A percentile compares a stretch with the other conserved stretches of the same genome.
Evolutionary conservation across 352 stramenopile species (phyloP).

Genomic region (Globisporangium lucens): DNA sequence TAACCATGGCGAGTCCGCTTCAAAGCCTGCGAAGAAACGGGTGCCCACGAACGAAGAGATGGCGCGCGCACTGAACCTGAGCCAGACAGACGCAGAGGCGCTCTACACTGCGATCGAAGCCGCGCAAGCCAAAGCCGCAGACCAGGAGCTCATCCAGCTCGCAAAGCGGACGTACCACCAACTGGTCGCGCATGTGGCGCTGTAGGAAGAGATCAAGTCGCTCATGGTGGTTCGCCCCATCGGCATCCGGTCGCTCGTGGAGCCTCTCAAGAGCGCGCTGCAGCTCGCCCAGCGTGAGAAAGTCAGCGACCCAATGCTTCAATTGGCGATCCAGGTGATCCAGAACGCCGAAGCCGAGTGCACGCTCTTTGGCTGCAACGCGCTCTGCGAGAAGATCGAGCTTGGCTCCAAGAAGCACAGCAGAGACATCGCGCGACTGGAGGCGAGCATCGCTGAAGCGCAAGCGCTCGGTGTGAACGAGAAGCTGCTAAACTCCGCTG

Average conservation of each 20-base stretch:
- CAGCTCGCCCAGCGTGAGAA: slow-evolving; percentile 41
- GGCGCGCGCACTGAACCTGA: slow-evolving; percentile 45
- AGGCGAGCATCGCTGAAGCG: slow-evolving; percentile 57
- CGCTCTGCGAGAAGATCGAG: slow-evolving; percentile 59
- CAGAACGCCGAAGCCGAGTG: slow-evolving; percentile 75
- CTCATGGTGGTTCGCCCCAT: slow-evolving; percentile 66
- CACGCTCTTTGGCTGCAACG: slow-evolving; percentile 73
- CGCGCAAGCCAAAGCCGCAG: slow-evolving; percentile 58
- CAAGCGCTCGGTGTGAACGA: slow-evolving; percentile 47
- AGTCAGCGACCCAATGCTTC: slow-evolving; percentile 53
- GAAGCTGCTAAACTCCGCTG: slow-evolving; percentile 46
- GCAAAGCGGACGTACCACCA: slow-evolving; percentile 65
- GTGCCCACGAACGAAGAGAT: slow-evolving; percentile 42
- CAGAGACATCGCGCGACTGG: slow-evolving; percentile 59
- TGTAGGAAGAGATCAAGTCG: slow-evolving; percentile 81
- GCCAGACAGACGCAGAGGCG: slow-evolving; percentile 65
- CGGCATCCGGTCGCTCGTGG: slow-evolving; percentile 62
- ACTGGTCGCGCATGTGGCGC: slow-evolving; percentile 59
- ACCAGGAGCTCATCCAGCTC: slow-evolving; percentile 45
- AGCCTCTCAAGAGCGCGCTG: slow-evolving; percentile 57
- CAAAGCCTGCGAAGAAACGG: slow-evolving; percentile 6
- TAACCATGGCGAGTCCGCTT: neutral
- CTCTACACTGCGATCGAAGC: slow-evolving; percentile 73
- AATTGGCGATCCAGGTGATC: slow-evolving; percentile 58
- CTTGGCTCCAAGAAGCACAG: slow-evolving; percentile 47